Evolutionary conservation across 352 stramenopile species (phyloP).

Genomic region (Phytophthora aleatoria): DNA sequence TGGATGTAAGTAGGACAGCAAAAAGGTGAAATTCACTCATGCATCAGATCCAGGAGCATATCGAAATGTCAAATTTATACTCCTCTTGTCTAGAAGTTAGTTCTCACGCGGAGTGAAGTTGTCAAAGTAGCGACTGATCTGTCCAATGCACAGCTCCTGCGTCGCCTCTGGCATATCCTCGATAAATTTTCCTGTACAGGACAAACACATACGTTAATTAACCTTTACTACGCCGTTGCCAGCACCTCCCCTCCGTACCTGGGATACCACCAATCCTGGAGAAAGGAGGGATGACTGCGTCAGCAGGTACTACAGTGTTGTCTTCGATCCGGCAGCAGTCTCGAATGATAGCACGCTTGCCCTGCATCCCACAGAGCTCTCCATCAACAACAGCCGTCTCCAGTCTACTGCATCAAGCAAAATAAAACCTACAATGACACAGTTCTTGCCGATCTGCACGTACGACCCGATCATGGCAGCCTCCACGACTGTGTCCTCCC

Average conservation of each 20-base stretch:
- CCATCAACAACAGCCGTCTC: not conserved
- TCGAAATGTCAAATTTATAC: too few species aligned
- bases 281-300: slow-evolving; percentile 80
- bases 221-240: not conserved
- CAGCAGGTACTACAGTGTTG: slow-evolving; percentile 76
- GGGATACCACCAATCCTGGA: slow-evolving; percentile 74
- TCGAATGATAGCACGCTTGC: slow-evolving; percentile 83
- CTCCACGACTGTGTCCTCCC: slow-evolving; percentile 75
- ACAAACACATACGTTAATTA: slow-evolving; percentile 1
- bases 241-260: slow-evolving; percentile 36
- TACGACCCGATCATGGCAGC: slow-evolving; percentile 84
- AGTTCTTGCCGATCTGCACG: slow-evolving; percentile 86
- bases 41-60: too few species aligned
- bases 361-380: slow-evolving; percentile 31
- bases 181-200: slow-evolving; percentile 56
- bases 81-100: slow-evolving; percentile 4
- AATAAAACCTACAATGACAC: slow-evolving; percentile 71
- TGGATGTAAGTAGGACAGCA: too few species aligned
- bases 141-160: slow-evolving; percentile 65
- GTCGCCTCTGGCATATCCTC: slow-evolving; percentile 86
- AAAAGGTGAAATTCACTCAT: too few species aligned
- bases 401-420: not conserved
- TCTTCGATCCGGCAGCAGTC: slow-evolving; percentile 87
- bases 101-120: slow-evolving; percentile 69
- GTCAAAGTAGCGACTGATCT: slow-evolving; percentile 87